Percentiles rank a stretch among this genome's conserved stretches.
Conservation (phyloP, 148 eudicot genomes). For the Vaccinium darrowii region DNA sequence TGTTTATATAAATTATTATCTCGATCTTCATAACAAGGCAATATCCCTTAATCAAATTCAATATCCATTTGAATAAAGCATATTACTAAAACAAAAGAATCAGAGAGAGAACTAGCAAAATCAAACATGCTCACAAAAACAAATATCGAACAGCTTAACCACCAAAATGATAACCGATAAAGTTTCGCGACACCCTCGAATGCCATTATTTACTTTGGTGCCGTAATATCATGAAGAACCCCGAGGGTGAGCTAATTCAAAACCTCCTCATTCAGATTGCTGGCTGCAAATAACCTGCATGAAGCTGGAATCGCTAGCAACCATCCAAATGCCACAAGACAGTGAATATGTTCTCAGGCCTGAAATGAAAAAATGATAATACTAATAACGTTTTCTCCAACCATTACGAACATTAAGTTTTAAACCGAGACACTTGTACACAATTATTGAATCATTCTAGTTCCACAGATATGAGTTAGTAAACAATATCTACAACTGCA, state of each 20-base stretch:
- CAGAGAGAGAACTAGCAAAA: not conserved
- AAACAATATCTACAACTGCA: not conserved
- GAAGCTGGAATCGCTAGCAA: not conserved
- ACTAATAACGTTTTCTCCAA: not conserved
- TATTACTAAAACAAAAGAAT: not conserved
- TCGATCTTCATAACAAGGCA: no score
- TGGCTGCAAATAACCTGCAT: not conserved
- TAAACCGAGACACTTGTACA: not conserved
- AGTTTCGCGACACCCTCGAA: not conserved
- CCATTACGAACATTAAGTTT: not conserved
- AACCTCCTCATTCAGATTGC: not conserved
- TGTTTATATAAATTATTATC: not conserved
- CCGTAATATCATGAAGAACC: not conserved
- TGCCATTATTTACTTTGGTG: not conserved
- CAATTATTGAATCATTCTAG: not conserved
- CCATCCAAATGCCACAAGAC: not conserved
- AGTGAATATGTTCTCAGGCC: not conserved
- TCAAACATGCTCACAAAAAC: not conserved
- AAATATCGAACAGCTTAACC: not conserved
- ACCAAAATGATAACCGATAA: not conserved
- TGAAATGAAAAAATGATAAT: not conserved
- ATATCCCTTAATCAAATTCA: not conserved
- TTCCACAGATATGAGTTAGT: not conserved
- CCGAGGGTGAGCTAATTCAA: not conserved
- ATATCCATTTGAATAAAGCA: not conserved